Evolutionary conservation across 2,329 filamentous ascomycete genomes (phyloP), one percentile per base, ranked within the genome.

Genomic region (Stagonosporopsis tanaceti): DNA sequence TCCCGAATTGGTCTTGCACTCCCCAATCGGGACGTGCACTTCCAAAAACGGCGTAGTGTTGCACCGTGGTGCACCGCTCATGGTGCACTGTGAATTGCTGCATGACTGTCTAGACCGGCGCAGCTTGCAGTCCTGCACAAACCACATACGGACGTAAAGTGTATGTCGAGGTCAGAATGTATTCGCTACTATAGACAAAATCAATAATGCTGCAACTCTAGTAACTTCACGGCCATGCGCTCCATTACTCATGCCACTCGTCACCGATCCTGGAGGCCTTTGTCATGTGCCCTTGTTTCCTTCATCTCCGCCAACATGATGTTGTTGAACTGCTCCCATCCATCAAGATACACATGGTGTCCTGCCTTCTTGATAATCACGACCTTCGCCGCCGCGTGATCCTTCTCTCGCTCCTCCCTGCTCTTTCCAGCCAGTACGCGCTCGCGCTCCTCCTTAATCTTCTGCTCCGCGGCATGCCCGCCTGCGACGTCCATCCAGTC

Each of bases 401-500:
- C 94, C 3, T 78, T 79, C 57, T 81, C 78, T 74, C 83, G 86
- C 76, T 96, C 90, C 55, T 92, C 89, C 1, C 83, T 80, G 0
- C 84, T 89, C 7, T 85, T 90, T 22, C 83, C 76, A 12, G 82
- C 77, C 3, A 97, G 78, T 0, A 84, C 81, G 47, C 85, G 84
- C 25, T 79, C 77, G 62, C 85, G 85, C 61, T 89, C 87, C 56
- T 88, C 82, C 59, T 91, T 88, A 12, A 98, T 84, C 75, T 90
- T 93, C 77, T 93, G 86, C 70, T 90, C 86, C 0, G 93, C 88
- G 0, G 90, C 92, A 44, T 88, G 86, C 0, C 95, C 95, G 27
- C 93, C 95, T 0, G 87, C 87, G 8, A 95, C 88, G 65, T 99
- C 95, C 95, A 99, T 99, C 95, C 95, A 99, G 80, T 99, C 95